These are phyloP conservation scores for Alternaria burnsii DNA, from an alignment of 2,329 filamentous ascomycete genomes.

Conservation along the genomic window DNA sequence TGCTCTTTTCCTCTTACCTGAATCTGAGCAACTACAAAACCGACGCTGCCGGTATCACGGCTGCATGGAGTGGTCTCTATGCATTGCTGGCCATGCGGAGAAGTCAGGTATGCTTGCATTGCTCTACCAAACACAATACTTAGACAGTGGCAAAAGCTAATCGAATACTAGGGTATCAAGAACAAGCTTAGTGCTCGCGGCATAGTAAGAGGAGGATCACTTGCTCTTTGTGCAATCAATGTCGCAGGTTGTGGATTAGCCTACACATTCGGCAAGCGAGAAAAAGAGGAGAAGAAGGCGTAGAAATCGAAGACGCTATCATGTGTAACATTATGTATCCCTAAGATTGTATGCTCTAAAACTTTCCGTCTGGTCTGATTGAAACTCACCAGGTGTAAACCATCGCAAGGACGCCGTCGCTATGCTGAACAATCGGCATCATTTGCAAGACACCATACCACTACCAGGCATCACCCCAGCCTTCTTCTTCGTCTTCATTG, in stretches of 20 bases:
- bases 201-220: conserved; percentile 60
- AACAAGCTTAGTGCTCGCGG: conserved; percentile 62
- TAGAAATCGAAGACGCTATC: conserved; percentile 4
- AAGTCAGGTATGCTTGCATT: conserved; percentile 52
- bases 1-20: conserved; percentile 72
- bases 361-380: background rate
- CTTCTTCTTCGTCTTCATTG: conserved; percentile 53
- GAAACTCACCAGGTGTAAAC: conserved; percentile 6
- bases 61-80: conserved; percentile 72
- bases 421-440: conserved; percentile 17
- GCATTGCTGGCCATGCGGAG: conserved; percentile 68
- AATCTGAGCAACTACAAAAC: conserved; percentile 70
- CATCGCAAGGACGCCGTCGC: conserved; percentile 17
- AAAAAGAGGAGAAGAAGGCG: conserved; percentile 41
- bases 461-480: conserved; percentile 53
- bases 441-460: background rate
- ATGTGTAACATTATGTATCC: conserved; percentile 15
- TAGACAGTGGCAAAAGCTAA: background rate
- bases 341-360: background rate
- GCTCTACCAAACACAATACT: background rate
- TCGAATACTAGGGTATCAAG: conserved; percentile 47
- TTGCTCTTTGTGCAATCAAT: conserved; percentile 62
- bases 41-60: conserved; percentile 69
- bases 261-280: conserved; percentile 60
- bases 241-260: conserved; percentile 61